These are phyloP conservation scores for Penicillium argentinense DNA, from an alignment of 495 filamentous ascomycete genomes.

Conservation along the genomic window DNA sequence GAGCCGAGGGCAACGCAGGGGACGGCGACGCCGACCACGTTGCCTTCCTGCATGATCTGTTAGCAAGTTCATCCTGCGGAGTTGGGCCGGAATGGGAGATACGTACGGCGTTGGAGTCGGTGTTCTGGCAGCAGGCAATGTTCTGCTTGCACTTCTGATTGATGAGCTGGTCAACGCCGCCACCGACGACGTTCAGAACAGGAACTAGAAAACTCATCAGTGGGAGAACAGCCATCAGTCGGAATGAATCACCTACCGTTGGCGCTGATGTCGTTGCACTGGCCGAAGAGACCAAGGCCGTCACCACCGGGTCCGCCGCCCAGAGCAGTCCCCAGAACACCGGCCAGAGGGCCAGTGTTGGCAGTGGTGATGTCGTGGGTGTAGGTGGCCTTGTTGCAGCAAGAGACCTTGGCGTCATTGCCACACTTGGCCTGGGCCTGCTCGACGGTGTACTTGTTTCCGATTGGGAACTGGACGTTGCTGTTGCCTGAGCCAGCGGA, in stretches of 20 bases:
- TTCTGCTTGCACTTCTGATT: constrained; percentile 49
- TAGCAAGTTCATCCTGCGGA: not conserved
- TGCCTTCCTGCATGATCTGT: constrained; percentile 19
- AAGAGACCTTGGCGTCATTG: constrained; percentile 39
- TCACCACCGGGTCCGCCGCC: constrained; percentile 22
- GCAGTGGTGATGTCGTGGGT: constrained; percentile 27
- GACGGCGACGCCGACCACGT: constrained; percentile 44
- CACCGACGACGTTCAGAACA: constrained; percentile 22
- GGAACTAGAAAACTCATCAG: constrained; percentile 8
- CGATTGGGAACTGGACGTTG: constrained; percentile 18
- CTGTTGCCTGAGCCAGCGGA: not conserved
- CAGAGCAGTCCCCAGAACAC: constrained; percentile 24
- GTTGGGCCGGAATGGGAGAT: not conserved
- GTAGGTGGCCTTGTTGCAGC: constrained; percentile 40
- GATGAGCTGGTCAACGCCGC: constrained; percentile 36
- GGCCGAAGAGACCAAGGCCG: constrained; percentile 30
- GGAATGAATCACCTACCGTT: constrained; percentile 16
- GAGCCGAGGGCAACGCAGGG: constrained; percentile 45
- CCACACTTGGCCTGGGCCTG: constrained; percentile 45
- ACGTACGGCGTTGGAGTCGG: constrained; percentile 29
- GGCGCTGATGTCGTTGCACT: constrained; percentile 28
- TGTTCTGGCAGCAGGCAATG: constrained; percentile 49
- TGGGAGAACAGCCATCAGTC: too few relatives aligned
- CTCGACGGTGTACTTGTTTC: constrained; percentile 32
- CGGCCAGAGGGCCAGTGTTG: constrained; percentile 20